These are phyloP conservation scores for Pythium aquatile DNA, from an alignment of 352 stramenopile species.

Conservation along the genomic window DNA sequence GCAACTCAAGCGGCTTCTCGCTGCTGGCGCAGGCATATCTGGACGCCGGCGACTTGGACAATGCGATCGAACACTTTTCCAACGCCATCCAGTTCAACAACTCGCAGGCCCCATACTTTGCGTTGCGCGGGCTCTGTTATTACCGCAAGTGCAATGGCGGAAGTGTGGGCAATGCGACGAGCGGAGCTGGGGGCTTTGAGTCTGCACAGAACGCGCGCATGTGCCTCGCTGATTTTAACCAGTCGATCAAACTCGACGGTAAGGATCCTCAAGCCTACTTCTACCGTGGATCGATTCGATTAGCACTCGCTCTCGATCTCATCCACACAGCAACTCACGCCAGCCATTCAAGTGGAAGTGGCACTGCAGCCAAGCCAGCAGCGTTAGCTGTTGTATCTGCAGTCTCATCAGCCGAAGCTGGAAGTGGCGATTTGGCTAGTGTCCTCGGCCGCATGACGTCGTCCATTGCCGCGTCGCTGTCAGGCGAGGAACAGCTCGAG, in stretches of 20 bases:
- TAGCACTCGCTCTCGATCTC: slow-evolving; percentile 58
- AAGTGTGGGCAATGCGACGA: background rate
- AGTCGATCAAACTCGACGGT: slow-evolving; percentile 69
- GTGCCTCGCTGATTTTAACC: slow-evolving; percentile 70
- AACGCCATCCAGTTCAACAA: slow-evolving; percentile 68
- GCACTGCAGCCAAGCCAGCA: background rate
- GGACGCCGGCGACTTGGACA: slow-evolving; percentile 50
- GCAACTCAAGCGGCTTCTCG: slow-evolving; percentile 60
- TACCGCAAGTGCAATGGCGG: slow-evolving; percentile 45
- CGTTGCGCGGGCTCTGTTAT: slow-evolving; percentile 64
- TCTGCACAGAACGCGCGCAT: slow-evolving; percentile 40
- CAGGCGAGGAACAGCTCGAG: slow-evolving; percentile 55
- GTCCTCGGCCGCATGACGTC: background rate
- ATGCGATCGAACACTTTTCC: slow-evolving; percentile 56
- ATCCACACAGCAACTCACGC: slow-evolving; percentile 11
- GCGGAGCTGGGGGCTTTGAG: background rate
- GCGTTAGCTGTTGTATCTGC: background rate
- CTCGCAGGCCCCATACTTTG: slow-evolving; percentile 57
- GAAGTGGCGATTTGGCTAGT: background rate
- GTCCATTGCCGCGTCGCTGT: slow-evolving; percentile 19
- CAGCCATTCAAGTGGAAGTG: background rate
- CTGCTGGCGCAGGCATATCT: slow-evolving; percentile 65
- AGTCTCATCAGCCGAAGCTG: background rate
- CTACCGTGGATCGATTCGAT: slow-evolving; percentile 64
- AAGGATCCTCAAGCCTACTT: slow-evolving; percentile 76